phyloP scores from a whole-genome alignment of 495 filamentous ascomycete species.

The Daldinia concentrica region DNA sequence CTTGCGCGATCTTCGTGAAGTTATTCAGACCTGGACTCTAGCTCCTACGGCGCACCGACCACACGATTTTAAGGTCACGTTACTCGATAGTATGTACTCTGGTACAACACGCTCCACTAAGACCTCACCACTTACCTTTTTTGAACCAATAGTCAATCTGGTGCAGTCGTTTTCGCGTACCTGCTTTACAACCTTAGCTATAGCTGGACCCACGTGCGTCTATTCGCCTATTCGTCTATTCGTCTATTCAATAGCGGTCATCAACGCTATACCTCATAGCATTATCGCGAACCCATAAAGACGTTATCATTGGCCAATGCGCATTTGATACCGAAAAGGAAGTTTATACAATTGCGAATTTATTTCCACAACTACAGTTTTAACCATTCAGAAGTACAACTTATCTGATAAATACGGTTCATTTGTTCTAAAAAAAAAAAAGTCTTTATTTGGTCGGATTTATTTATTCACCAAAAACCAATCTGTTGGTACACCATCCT shows the following conservation, averaged over 20 bases:
- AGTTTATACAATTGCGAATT: neutral
- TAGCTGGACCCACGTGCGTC: slow-evolving; percentile 32
- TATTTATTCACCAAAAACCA: neutral
- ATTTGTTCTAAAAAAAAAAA: neutral
- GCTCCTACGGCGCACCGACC: slow-evolving; percentile 46
- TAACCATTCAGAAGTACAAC: neutral
- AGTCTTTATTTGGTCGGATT: neutral
- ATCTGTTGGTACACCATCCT: neutral
- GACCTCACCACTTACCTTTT: slow-evolving; percentile 9
- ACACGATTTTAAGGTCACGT: slow-evolving; percentile 51
- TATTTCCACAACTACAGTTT: neutral
- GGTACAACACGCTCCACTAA: slow-evolving; percentile 31
- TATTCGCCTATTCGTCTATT: slow-evolving; percentile 1
- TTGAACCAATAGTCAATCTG: slow-evolving; percentile 18
- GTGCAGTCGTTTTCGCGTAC: slow-evolving; percentile 28
- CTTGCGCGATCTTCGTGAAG: slow-evolving; percentile 49
- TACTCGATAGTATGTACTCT: slow-evolving; percentile 42
- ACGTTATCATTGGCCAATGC: neutral
- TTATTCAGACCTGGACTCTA: slow-evolving; percentile 53
- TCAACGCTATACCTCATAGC: neutral
- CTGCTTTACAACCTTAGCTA: slow-evolving; percentile 19
- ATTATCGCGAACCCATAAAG: slow-evolving; percentile 11
- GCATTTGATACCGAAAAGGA: neutral
- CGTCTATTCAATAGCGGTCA: neutral
- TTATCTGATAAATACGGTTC: neutral